Conservation (phyloP, 495 filamentous ascomycete genomes). For the Neurospora sp. region DNA sequence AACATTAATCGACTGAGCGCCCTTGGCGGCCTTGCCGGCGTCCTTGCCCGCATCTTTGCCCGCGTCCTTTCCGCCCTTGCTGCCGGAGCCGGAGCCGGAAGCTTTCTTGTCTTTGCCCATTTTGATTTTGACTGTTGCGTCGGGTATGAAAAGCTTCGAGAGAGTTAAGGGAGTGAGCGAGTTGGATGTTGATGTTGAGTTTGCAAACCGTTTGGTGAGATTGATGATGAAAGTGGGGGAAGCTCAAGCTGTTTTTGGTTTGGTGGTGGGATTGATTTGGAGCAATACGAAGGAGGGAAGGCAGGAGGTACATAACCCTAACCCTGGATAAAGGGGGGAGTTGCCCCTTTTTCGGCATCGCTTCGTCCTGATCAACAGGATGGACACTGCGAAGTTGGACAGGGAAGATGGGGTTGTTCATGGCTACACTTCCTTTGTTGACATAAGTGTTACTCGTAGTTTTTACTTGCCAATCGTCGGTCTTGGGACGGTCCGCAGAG, state of each 20-base stretch:
- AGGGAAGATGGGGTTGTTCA: neutral
- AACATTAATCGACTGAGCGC: constrained; percentile 71
- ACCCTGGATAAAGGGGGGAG: neutral
- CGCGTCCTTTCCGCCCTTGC: constrained; percentile 35
- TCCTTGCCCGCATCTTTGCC: constrained; percentile 38
- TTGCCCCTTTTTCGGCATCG: neutral
- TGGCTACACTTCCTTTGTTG: neutral
- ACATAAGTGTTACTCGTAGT: neutral
- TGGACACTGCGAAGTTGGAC: neutral
- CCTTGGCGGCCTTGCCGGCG: constrained; percentile 46
- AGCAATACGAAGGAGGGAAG: no score
- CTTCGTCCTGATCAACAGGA: neutral
- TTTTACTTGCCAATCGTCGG: neutral
- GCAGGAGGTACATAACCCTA: neutral
- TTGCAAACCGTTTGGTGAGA: neutral
- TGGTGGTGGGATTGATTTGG: no score
- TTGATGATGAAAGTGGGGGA: neutral
- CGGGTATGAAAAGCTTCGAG: no score
- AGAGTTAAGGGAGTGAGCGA: no score
- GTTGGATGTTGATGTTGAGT: neutral
- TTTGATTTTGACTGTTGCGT: neutral
- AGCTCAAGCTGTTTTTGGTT: neutral
- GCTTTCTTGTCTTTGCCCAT: constrained; percentile 22
- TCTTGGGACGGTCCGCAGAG: neutral
- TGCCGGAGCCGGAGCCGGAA: constrained; percentile 43